phyloP scores from a whole-genome alignment of 1,139 yeast species.

The Debaryomycetaceae sp. region DNA sequence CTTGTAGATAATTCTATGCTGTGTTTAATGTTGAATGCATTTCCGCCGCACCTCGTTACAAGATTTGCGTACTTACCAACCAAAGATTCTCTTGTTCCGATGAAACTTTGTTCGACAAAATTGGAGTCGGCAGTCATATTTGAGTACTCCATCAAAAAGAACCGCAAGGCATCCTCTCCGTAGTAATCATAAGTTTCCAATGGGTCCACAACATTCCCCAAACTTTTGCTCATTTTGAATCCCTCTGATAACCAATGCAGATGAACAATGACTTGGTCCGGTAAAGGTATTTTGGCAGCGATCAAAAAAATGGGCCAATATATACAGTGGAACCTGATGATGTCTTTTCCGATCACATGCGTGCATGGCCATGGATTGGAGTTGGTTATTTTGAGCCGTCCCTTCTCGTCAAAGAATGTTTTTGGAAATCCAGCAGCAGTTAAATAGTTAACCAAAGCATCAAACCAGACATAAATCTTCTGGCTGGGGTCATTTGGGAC shows the following conservation, averaged over 20 bases:
- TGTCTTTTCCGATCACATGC: conserved; percentile 91
- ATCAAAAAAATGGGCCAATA: conserved; percentile 93
- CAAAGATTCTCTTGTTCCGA: conserved; percentile 57
- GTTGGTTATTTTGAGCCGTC: conserved; percentile 8
- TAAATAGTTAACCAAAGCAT: conserved; percentile 82
- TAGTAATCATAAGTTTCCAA: conserved; percentile 53
- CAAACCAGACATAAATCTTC: conserved; percentile 94
- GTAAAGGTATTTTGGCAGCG: conserved; percentile 74
- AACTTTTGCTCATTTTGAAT: conserved; percentile 86
- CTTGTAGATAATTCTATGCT: conserved; percentile 28
- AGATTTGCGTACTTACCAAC: conserved; percentile 85
- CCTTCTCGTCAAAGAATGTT: conserved; percentile 9
- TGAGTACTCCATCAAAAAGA: conserved; percentile 75
- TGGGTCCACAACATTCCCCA: conserved; percentile 97
- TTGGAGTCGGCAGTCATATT: conserved; percentile 76
- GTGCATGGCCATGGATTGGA: conserved; percentile 56
- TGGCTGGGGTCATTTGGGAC: conserved; percentile 82
- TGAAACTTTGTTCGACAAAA: conserved; percentile 60
- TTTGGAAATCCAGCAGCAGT: conserved; percentile 69
- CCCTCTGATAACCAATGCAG: conserved; percentile 95
- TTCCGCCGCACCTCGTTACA: conserved; percentile 68
- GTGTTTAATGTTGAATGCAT: conserved; percentile 57
- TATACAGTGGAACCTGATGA: conserved; percentile 79
- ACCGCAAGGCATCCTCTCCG: conserved; percentile 73
- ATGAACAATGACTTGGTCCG: conserved; percentile 78